Evolutionary conservation across 78 protist genomes (phyloP).

Genomic region (Isochrysis galbana): DNA sequence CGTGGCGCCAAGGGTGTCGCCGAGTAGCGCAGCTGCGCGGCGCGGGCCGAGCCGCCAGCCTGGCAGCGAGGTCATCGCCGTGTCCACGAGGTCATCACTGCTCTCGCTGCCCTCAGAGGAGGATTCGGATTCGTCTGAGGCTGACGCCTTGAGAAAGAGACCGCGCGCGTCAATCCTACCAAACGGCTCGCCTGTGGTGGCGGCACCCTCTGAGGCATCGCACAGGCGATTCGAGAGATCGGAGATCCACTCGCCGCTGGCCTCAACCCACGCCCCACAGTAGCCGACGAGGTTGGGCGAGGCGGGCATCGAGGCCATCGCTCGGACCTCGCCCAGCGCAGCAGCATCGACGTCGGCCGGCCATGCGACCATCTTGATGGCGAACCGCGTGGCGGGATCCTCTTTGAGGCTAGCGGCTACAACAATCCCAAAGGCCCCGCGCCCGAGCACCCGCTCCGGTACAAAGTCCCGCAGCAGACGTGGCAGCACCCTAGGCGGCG

Average conservation of each 20-base stretch:
- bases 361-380: neutral
- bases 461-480: neutral
- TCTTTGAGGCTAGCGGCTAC: neutral
- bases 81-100: no score
- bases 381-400: neutral
- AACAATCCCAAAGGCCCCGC: neutral
- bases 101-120: neutral
- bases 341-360: neutral
- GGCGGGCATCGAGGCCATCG: neutral
- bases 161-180: no score
- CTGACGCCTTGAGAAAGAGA: no score
- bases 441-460: neutral
- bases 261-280: neutral
- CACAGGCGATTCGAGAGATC: no score
- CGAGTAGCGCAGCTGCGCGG: no score
- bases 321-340: neutral
- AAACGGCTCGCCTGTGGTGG: no score
- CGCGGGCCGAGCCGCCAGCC: no score
- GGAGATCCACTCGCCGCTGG: neutral
- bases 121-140: no score
- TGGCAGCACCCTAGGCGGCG: neutral
- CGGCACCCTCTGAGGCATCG: no score
- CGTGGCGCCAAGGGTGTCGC: no score
- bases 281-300: neutral
- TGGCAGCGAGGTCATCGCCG: no score